Percentiles rank a stretch among this genome's conserved stretches.
Evolutionary conservation across 768 basidiomycete species (phyloP).

Genomic region (Calocybe gangraenosa): DNA sequence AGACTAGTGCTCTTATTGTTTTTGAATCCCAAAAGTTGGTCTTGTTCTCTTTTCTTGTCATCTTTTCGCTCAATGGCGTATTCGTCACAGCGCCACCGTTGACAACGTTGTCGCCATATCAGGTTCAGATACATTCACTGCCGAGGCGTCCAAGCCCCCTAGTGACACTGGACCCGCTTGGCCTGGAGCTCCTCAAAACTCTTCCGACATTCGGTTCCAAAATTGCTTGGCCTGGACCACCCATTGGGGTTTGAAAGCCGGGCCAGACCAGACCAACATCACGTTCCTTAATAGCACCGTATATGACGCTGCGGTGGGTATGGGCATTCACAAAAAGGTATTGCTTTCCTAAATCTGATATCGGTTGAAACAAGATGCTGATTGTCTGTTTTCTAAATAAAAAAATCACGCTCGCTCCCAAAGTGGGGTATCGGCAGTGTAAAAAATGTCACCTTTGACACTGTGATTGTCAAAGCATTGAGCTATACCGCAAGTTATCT

Average conservation of each 20-base stretch:
- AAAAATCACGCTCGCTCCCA: too few relatives aligned
- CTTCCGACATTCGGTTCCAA: constrained; percentile 10
- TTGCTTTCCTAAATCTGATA: neutral
- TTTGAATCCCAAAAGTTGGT: constrained; percentile 17
- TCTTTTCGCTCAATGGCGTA: neutral
- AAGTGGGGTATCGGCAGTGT: constrained; percentile 14
- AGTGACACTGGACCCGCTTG: constrained; percentile 1
- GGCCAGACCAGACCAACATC: constrained; percentile 14
- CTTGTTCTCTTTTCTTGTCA: neutral
- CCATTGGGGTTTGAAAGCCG: constrained; percentile 17
- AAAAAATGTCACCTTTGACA: constrained; percentile 14
- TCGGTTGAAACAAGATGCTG: neutral
- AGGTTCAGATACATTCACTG: constrained; percentile 12
- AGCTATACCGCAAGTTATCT: constrained; percentile 13
- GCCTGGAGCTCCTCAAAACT: constrained; percentile 9
- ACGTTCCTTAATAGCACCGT: constrained; percentile 13
- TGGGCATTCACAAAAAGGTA: constrained; percentile 17
- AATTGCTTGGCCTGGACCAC: constrained; percentile 16
- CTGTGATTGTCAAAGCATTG: constrained; percentile 14
- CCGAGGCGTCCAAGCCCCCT: constrained; percentile 14
- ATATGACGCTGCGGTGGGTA: constrained; percentile 15
- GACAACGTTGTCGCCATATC: constrained; percentile 11
- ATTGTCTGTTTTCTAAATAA: neutral
- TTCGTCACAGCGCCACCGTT: constrained; percentile 11
- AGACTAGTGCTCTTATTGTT: constrained; percentile 16